Base-by-base conservation (phyloP, 2,329 filamentous ascomycete genomes). In the Exophiala sp. region DNA sequence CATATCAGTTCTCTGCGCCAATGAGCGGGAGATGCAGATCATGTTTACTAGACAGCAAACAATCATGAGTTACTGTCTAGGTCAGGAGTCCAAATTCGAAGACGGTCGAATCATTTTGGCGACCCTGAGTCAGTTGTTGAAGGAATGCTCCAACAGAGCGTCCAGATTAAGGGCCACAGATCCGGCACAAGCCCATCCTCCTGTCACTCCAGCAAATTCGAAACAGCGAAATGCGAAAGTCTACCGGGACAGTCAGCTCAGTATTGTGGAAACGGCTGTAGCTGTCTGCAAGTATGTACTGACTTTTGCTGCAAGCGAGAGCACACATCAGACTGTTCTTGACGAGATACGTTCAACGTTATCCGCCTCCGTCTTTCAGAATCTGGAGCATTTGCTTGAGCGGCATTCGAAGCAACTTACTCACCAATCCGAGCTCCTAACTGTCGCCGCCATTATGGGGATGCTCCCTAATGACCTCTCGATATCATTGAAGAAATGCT, bases 211-310 rank as follows among this genome's bases (percentile, higher is more conserved):
- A 5, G 35, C 51, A 5, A 75, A 70, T 46, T 50, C 69, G 32
- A 75, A 74, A 49, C 73, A 76, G 50, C 65, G 51, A 2, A 67
- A 71, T 58, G 72, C 71, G 21, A 69, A 73, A 35, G 61, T 69
- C 9, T 76, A 75, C 61, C 69, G 72, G 10, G 68, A 74, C 34
- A 69, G 70, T 32, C 73, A 73, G 47, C 67, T 73, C 20, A 62
- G 60, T 38, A 62, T 76, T 11, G 69, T 71, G 11, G 65, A 72
- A 55, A 66, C 69, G 21, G 73, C 73, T 1, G 59, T 72, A 11
- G 63, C 71, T 10, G 63, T 75, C 16, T 69, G 71, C 12, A 65
- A 68, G 32, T 75, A 71, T 68, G 68, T 68, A 3, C 63, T 76
- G 18, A 57, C 60, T 12, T 65, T 68, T 4, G 71, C 73, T 1